Conservation (phyloP, 768 basidiomycete genomes). For the Boletus sp. region DNA sequence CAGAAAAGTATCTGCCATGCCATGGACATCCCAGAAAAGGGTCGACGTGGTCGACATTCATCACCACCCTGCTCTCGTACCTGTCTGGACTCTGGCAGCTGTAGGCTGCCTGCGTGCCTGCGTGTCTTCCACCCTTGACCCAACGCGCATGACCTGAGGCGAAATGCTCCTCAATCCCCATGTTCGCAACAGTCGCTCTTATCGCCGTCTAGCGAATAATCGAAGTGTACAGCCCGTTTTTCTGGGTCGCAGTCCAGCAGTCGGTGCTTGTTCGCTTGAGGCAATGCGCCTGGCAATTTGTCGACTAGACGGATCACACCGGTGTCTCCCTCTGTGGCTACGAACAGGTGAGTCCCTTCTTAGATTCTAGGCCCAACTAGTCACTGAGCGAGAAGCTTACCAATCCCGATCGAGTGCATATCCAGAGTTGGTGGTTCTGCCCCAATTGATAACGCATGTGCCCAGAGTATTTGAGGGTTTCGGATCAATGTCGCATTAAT, state of each 20-base stretch:
- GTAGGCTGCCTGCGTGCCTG: neutral
- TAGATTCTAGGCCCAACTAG: neutral
- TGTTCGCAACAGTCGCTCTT: neutral
- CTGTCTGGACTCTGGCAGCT: too few species aligned
- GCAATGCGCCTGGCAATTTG: conserved; percentile 7
- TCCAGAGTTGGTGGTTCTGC: neutral
- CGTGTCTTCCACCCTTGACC: conserved; percentile 31
- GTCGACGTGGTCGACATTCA: too few species aligned
- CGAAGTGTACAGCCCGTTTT: conserved; percentile 9
- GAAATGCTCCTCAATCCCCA: neutral
- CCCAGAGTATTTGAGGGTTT: neutral
- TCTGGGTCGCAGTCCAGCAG: neutral
- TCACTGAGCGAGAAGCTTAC: neutral
- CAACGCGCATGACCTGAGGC: conserved; percentile 5
- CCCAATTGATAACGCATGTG: neutral
- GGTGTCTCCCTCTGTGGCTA: neutral
- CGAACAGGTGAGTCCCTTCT: neutral
- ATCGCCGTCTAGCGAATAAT: neutral
- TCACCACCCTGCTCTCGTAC: neutral
- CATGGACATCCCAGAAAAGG: neutral
- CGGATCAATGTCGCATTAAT: neutral
- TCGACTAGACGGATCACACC: neutral
- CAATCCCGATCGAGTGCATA: conserved; percentile 1
- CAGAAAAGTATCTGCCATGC: neutral
- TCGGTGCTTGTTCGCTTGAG: neutral